Evolutionary conservation across 257 asterid species (phyloP).

Genomic region (Jaltomata sinuosa): DNA sequence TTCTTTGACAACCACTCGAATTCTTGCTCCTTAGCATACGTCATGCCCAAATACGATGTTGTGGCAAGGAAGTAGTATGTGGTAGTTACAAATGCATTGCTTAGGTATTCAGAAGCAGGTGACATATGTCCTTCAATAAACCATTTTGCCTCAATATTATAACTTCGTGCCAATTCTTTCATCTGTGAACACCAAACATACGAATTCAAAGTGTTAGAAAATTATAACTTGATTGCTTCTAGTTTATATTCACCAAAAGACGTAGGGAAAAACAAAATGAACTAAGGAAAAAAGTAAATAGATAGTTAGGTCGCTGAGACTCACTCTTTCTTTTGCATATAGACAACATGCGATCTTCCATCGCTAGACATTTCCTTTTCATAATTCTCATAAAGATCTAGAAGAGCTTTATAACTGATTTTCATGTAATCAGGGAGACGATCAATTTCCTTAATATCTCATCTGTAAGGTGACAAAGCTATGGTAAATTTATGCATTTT

Average conservation of each 20-base stretch:
- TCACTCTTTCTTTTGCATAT: not conserved
- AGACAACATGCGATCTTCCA: not conserved
- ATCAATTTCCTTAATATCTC: not conserved
- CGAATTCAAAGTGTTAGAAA: not conserved
- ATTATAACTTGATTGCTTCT: not conserved
- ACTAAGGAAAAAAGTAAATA: not conserved
- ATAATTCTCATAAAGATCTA: not conserved
- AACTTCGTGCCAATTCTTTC: slow-evolving; percentile 23
- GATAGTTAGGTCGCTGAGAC: not conserved
- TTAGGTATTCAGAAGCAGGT: slow-evolving; percentile 29
- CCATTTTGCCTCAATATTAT: slow-evolving; percentile 1
- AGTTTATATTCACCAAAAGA: not conserved
- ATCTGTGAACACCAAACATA: slow-evolving; percentile 3
- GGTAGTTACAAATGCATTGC: slow-evolving; percentile 25
- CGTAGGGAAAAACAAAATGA: too few species aligned
- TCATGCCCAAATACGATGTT: slow-evolving; percentile 27
- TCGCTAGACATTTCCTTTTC: not conserved
- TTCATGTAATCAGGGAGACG: not conserved
- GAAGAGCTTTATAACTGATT: not conserved
- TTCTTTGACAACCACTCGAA: not conserved
- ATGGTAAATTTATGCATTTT: not conserved
- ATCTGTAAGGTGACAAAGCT: not conserved
- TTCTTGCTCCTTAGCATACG: not conserved
- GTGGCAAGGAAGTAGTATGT: slow-evolving; percentile 20
- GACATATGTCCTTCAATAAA: slow-evolving; percentile 34